A percentile compares a stretch with the other conserved stretches of the same genome.
These are phyloP conservation scores for Ophiosphaerella narmari DNA, from an alignment of 2,329 filamentous ascomycete species.

Conservation along the genomic window DNA sequence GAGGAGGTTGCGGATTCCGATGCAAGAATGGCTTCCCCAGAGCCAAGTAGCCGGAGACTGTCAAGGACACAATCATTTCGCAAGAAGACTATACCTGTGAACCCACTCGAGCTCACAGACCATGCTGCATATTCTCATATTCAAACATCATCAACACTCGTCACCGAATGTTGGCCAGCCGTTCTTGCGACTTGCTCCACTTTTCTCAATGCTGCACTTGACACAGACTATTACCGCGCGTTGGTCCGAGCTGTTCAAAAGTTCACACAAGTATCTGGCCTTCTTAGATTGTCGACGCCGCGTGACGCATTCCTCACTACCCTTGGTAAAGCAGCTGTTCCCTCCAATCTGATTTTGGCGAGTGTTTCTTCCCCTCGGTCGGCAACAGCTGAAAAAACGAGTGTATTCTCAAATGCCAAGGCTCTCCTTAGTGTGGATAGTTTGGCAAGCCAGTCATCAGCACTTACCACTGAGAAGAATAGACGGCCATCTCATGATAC, in stretches of 20 bases:
- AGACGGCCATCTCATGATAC: slow-evolving; percentile 62
- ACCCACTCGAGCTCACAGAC: slow-evolving; percentile 76
- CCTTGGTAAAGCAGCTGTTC: slow-evolving; percentile 88
- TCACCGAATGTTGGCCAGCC: slow-evolving; percentile 94
- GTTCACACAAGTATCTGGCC: slow-evolving; percentile 89
- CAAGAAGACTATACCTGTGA: slow-evolving; percentile 78
- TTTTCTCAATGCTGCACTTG: slow-evolving; percentile 87
- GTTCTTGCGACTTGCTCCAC: slow-evolving; percentile 94
- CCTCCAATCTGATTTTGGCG: slow-evolving; percentile 66
- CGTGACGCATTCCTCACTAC: slow-evolving; percentile 95
- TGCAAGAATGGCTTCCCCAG: slow-evolving; percentile 29
- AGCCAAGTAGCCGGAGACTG: slow-evolving; percentile 34
- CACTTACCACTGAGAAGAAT: slow-evolving; percentile 59
- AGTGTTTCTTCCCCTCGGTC: slow-evolving; percentile 41
- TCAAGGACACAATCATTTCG: slow-evolving; percentile 71
- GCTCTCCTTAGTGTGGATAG: slow-evolving; percentile 76
- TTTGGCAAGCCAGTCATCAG: slow-evolving; percentile 63
- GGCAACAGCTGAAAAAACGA: slow-evolving; percentile 56
- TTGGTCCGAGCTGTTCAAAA: slow-evolving; percentile 93
- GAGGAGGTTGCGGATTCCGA: slow-evolving; percentile 33
- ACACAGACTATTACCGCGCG: slow-evolving; percentile 91
- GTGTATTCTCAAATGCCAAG: slow-evolving; percentile 72
- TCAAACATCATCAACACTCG: slow-evolving; percentile 76
- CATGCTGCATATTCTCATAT: slow-evolving; percentile 75
- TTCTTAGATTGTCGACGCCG: slow-evolving; percentile 81